phyloP scores from a whole-genome alignment of 2,329 filamentous ascomycete species.

The Trichoderma atrobrunneum region DNA sequence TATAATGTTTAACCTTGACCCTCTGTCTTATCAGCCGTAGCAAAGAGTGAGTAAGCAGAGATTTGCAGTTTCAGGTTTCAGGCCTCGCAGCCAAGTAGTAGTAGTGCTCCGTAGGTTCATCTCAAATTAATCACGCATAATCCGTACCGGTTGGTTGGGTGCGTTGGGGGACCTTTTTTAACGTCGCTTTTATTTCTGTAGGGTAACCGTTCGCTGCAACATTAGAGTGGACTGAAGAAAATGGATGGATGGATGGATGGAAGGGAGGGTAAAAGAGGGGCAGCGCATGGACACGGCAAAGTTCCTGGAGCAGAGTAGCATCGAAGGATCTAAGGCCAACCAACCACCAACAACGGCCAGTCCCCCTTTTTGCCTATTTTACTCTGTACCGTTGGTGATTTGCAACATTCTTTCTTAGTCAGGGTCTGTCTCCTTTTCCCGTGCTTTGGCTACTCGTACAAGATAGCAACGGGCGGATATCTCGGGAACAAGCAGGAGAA shows the following conservation, averaged over 20 bases:
- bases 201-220: constrained; percentile 14
- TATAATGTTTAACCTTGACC: background rate
- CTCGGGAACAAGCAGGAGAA: background rate
- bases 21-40: background rate
- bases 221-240: background rate
- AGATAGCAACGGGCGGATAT: background rate
- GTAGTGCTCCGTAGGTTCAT: background rate
- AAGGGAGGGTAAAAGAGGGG: constrained; percentile 16
- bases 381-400: background rate
- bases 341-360: background rate
- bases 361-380: background rate
- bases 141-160: constrained; percentile 9
- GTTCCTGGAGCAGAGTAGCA: background rate
- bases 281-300: background rate
- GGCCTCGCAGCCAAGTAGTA: background rate
- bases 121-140: constrained; percentile 8
- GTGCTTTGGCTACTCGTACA: background rate
- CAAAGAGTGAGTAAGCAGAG: background rate
- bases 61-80: background rate
- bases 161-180: background rate
- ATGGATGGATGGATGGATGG: background rate
- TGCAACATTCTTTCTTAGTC: background rate
- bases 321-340: background rate
- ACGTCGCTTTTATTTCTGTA: background rate
- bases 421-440: background rate